These are phyloP conservation scores for Boletus patriciae DNA, from an alignment of 768 basidiomycete species.

Conservation along the genomic window DNA sequence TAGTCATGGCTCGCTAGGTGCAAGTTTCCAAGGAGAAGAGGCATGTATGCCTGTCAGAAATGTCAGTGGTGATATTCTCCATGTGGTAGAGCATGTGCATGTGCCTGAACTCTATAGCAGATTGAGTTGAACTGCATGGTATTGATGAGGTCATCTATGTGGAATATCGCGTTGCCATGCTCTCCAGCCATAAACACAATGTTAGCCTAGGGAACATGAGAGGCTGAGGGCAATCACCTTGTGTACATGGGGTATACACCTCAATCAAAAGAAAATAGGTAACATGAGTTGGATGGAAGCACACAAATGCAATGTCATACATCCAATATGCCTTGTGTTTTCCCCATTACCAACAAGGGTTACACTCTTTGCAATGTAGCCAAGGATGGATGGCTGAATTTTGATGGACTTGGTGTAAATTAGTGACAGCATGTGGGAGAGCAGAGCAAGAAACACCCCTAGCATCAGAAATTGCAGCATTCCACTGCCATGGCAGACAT, in stretches of 20 bases:
- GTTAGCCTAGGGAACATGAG: background rate
- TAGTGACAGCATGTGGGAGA: background rate
- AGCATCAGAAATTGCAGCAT: background rate
- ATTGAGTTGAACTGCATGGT: background rate
- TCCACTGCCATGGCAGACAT: background rate
- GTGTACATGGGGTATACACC: background rate
- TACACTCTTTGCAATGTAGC: background rate
- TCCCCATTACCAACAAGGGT: background rate
- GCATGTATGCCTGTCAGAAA: background rate
- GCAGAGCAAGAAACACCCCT: background rate
- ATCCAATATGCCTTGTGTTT: background rate
- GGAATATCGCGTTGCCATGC: background rate
- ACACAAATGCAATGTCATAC: background rate
- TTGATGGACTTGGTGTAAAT: background rate
- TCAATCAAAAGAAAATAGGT: background rate
- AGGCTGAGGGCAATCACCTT: fast-evolving
- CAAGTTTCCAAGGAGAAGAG: background rate
- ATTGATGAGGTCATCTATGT: background rate
- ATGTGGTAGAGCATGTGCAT: background rate
- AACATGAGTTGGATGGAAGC: background rate
- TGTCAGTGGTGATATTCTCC: background rate
- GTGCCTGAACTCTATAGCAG: background rate
- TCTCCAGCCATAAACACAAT: background rate
- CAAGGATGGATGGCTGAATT: background rate
- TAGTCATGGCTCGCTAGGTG: background rate